Evolutionary conservation across 2,329 filamentous ascomycete genomes (phyloP), one percentile per base, ranked within the genome.

Genomic region (Pseudopyrenochaeta lycopersici): DNA sequence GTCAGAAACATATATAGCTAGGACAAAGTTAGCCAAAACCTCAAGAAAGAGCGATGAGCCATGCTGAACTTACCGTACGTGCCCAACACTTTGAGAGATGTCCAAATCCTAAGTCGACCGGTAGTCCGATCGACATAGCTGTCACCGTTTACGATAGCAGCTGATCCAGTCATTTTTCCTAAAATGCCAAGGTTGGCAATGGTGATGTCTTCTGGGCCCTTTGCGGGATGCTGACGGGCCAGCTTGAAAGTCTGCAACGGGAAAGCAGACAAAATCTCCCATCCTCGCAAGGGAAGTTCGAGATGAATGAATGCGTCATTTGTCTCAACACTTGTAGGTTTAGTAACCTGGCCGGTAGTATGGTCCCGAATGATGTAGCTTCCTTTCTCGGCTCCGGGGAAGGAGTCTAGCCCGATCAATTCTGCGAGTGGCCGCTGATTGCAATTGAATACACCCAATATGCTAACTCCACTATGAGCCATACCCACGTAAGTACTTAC

Each of bases 131-230:
- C 76, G 62, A 88, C 71, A 30, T 82, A 83, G 39, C 88, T 82
- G 23, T 84, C 81, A n/a, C 80, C 88, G 32, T 80, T 82, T 1
- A 89, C 79, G 7, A 97, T 83, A 0, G 92, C 92, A 1, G 91
- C 92, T 1, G 89, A 87, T 0, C 92, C 94, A 0, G 92, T 92
- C 90, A 98, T 96, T 75, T 97, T 97, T 2, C 85, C 90, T 3
- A 96, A 61, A 1, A 98, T 79, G 0, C 94, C 94, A 1, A 98
- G 75, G 15, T 89, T 87, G 0, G 91, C 87, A 1, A 93, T 80
- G 38, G 77, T 77, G 0, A 88, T 78, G 0, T 73, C 64, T 1
- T 59, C 46, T 7, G 66, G 63, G 1, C 70, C 67, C 15, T 70
- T 72, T 58, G 32, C 78, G 68, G 39, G 67, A 40, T 79, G 72